Evolutionary conservation across 768 basidiomycete genomes (phyloP), one percentile per base, ranked within the genome.

Genomic region (Lentinula raphanica): DNA sequence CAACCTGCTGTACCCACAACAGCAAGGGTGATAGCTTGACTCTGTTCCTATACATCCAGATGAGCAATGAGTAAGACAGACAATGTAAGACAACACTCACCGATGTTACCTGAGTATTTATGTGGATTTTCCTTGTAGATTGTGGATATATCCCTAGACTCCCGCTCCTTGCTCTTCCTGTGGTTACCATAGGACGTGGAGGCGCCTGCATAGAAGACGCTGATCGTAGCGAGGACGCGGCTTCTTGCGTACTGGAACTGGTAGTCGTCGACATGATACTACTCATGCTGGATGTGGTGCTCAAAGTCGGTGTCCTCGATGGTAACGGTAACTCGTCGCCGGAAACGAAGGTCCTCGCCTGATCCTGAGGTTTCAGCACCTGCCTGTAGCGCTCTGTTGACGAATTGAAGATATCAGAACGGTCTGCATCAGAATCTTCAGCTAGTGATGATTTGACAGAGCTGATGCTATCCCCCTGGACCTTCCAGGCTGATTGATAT

Each of bases 1-100:
- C 90, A 93, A 32, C 85, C 81, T 38, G 79, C 70, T 12, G 83
- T 79, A 13, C 96, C 96, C 38, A 95, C 79, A 32, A 98, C 85
- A 31, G 87, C 86, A 29, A 98, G 75, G 8, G 85, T 83, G 49
- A 89, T 69, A 48, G 71, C 69, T n/a, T 65, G 62, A 57, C 63
- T 66, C 54, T 69, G 42, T 42, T 60, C 59, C 39, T 56, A 32
- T 5, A n/a, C 25, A 27, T 53, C 25, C 17, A 39, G 38, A 23
- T 8, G 42, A 44, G 23, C 32, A 8, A 29, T 7, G n/a, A 39
- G 40, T 11, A 15, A 19, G 28, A 36, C 28, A 44, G 3, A 6
- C 5, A 21, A 32, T 21, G 7, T 29, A 3, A 31, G 7, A 15
- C 32, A 29, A 38, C 29, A 65, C 64, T 58, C 62, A 66, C 71